Conservation (phyloP, 106 monocot genomes). For the Dactylorhiza incarnata region DNA sequence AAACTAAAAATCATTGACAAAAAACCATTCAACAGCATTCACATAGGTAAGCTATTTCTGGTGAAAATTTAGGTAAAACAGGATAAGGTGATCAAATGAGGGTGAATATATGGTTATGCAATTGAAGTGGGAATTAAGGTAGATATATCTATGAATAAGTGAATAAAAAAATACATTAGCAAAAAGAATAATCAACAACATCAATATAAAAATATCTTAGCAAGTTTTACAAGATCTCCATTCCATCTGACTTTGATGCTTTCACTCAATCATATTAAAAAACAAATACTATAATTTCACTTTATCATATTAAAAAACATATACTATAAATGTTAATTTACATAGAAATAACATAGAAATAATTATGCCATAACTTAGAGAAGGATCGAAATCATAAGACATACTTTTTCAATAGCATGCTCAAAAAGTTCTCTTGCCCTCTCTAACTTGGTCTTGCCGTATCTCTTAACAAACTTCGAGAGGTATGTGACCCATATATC, state of each 20-base stretch:
- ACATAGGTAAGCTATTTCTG: background rate
- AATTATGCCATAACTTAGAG: no score
- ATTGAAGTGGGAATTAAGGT: background rate
- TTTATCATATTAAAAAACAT: background rate
- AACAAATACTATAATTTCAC: background rate
- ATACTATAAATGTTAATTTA: background rate
- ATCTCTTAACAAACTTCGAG: constrained; percentile 91
- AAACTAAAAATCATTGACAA: background rate
- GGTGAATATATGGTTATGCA: background rate
- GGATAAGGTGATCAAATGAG: background rate
- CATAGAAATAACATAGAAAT: no score
- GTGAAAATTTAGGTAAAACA: background rate
- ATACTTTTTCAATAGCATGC: constrained; percentile 84
- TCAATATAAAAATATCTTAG: background rate
- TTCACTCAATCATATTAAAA: background rate
- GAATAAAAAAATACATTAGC: background rate
- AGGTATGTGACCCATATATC: constrained; percentile 98
- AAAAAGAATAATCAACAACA: background rate
- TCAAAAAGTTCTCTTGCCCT: constrained; percentile 90
- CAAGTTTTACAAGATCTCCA: background rate
- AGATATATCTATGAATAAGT: background rate
- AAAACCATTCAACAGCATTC: background rate
- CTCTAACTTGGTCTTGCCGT: constrained; percentile 76
- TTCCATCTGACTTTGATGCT: background rate
- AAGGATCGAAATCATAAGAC: background rate